These are phyloP conservation scores for Hymenoscyphus scutula DNA, from an alignment of 2,329 filamentous ascomycete species.

Conservation along the genomic window DNA sequence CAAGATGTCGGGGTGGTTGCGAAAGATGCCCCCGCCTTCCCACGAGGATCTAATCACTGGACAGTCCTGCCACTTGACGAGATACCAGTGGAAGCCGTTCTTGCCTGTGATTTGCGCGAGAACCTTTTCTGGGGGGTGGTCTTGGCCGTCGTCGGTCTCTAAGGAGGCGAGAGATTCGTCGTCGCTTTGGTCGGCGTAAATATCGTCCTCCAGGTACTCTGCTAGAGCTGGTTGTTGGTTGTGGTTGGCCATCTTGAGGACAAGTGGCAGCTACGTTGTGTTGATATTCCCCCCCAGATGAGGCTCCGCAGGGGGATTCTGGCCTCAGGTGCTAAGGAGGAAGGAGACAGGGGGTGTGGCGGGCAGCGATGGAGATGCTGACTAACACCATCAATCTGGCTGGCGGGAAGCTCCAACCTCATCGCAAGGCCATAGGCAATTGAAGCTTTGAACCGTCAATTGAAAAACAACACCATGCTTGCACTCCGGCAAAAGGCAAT, in stretches of 20 bases:
- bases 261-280: slow-evolving; percentile 27
- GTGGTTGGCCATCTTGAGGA: slow-evolving; percentile 31
- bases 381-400: slow-evolving; percentile 9
- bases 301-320: background rate
- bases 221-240: slow-evolving; percentile 9
- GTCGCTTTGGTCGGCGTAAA: slow-evolving; percentile 27
- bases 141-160: slow-evolving; percentile 35
- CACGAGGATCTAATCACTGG: slow-evolving; percentile 35
- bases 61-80: slow-evolving; percentile 38
- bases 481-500: slow-evolving; percentile 35
- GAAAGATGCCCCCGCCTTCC: slow-evolving; percentile 31
- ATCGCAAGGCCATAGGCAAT: slow-evolving; percentile 17
- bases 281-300: background rate
- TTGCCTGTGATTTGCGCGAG: slow-evolving; percentile 30
- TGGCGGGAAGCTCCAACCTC: slow-evolving; percentile 12
- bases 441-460: slow-evolving; percentile 22
- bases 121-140: slow-evolving; percentile 34
- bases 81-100: slow-evolving; percentile 31
- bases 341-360: background rate
- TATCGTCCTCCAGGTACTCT: slow-evolving; percentile 24
- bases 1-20: slow-evolving; percentile 27
- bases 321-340: no score
- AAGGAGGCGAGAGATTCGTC: slow-evolving; percentile 35
- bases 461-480: slow-evolving; percentile 36
- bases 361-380: slow-evolving; percentile 6